These are phyloP conservation scores for Lactarius sp. DNA, from an alignment of 768 basidiomycete genomes.

Conservation along the genomic window DNA sequence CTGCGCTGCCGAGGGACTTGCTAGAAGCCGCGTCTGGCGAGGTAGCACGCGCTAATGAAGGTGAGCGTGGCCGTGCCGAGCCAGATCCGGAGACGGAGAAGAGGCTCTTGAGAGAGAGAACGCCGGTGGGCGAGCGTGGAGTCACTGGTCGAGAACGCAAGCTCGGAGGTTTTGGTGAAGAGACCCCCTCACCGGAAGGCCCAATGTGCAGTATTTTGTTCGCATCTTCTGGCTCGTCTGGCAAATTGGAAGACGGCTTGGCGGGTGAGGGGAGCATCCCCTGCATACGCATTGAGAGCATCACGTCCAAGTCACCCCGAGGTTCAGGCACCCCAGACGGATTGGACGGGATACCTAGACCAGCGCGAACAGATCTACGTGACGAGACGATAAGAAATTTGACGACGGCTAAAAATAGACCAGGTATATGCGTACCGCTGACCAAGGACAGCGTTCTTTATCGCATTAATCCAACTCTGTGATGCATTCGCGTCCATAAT, in stretches of 20 bases:
- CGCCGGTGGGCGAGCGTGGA: constrained; percentile 33
- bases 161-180: constrained; percentile 29
- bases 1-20: constrained; percentile 54
- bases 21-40: constrained; percentile 36
- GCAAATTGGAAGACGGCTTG: constrained; percentile 18
- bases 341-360: constrained; percentile 47
- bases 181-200: neutral
- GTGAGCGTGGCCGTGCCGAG: constrained; percentile 49
- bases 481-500: constrained; percentile 56
- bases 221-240: constrained; percentile 15
- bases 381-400: constrained; percentile 9
- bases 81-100: constrained; percentile 42
- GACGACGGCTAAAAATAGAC: neutral
- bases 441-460: constrained; percentile 66
- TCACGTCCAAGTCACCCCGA: constrained; percentile 77
- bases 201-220: constrained; percentile 4
- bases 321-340: constrained; percentile 50
- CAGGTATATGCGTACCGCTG: constrained; percentile 48
- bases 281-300: constrained; percentile 73
- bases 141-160: constrained; percentile 28
- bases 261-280: constrained; percentile 43
- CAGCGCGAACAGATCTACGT: constrained; percentile 63
- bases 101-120: constrained; percentile 56
- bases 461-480: constrained; percentile 70
- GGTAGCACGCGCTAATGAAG: constrained; percentile 38